Base-by-base conservation (phyloP, 495 filamentous ascomycete genomes). In the Talaromyces trachyspermus region DNA sequence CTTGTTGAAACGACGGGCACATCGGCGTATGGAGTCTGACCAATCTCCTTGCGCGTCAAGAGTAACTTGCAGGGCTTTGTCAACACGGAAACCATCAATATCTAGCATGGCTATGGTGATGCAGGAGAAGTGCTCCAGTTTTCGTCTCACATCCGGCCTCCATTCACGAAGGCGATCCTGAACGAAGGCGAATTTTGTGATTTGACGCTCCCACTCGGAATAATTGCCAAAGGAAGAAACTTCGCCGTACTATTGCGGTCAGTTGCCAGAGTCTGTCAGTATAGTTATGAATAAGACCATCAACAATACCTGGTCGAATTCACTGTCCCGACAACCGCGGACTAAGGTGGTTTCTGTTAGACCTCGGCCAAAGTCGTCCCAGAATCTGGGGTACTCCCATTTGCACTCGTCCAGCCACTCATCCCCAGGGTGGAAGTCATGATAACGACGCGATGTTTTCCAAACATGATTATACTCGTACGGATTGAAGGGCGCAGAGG, bases 51-150 rank as follows among this genome's bases (percentile, higher is more conserved):
- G 61, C 5, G 69, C 62, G 50, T 73, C 71, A 19, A 70, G 59
- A 12, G 71, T 75, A 20, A 73, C 62, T 39, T 72, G 65, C 30
- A 70, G 49, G 17, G 65, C 71, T 50, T 75, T 75, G 48, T 75
- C 71, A 39, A 75, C 68, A 5, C 71, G 65, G 46, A 66, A 73
- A 17, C 71, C 71, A 53, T 75, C 70, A 36, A 75, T 65, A 38
- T 75, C 71, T 27, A 75, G 54, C 68, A 71, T 68, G 25, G 59
- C 46, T 38, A 71, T 68, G 14, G 61, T 59, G 22, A 71, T 61
- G 49, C 68, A 71, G 10, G 61, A 62, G 12, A 65, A 53, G 17
- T 56, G 58, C 50, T 68, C 51, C 23, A 67, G 68, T 45, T 66
- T 67, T 19, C 47, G 46, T 26, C 53, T 45, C 12, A 69, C 65